These are phyloP conservation scores for Cyclostephanos tholiformis DNA, from an alignment of 108 stramenopile genomes.

Conservation along the genomic window DNA sequence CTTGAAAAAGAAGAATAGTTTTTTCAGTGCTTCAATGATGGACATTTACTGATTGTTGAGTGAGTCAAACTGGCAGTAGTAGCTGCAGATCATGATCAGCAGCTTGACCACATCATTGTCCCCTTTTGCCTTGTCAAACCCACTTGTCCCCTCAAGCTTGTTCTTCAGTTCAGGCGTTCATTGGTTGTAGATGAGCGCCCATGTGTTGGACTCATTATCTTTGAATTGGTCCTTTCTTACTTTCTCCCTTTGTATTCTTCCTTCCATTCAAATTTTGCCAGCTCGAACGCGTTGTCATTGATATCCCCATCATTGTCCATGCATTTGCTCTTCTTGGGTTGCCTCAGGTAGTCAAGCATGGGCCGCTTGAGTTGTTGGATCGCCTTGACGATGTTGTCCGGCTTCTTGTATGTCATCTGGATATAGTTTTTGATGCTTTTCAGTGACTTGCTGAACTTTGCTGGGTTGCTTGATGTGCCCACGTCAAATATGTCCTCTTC, in stretches of 20 bases:
- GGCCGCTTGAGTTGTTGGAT: neutral
- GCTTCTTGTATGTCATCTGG: neutral
- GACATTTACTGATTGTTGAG: neutral
- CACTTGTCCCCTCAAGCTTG: neutral
- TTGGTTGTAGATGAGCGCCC: slow-evolving; percentile 9
- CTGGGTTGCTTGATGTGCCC: too few species aligned
- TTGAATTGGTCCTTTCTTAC: neutral
- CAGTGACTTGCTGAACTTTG: too few species aligned
- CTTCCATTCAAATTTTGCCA: neutral
- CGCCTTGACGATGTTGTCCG: neutral
- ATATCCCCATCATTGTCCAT: too few species aligned
- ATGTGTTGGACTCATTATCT: neutral
- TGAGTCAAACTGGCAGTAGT: too few species aligned
- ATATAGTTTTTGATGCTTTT: neutral
- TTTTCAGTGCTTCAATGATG: neutral
- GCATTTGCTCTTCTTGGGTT: too few species aligned
- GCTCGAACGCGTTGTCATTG: neutral
- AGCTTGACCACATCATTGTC: neutral
- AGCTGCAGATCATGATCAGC: slow-evolving; percentile 3
- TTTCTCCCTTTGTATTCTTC: neutral
- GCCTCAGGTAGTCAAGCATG: too few species aligned
- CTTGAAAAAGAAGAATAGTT: neutral
- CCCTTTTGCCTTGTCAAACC: neutral
- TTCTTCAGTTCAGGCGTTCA: neutral
- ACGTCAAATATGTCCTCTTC: too few species aligned